Conservation (phyloP, 2,329 filamentous ascomycete genomes). For the Cladosporium sp. region DNA sequence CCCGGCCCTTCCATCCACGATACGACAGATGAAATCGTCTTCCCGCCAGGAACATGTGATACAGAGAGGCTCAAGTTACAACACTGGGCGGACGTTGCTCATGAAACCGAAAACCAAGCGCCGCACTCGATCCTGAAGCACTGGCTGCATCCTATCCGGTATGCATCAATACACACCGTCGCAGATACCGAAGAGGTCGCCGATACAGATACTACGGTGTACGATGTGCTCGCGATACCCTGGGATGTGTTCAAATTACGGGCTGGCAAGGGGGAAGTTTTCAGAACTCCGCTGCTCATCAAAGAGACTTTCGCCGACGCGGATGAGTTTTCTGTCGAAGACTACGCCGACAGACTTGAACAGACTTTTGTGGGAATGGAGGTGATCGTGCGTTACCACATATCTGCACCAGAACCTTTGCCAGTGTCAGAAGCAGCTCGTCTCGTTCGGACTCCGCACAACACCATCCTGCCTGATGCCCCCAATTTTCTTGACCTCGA, state of each 20-base stretch:
- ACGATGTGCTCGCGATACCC: not conserved
- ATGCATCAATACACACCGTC: not conserved
- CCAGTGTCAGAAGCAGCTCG: not conserved
- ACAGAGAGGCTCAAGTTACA: not conserved
- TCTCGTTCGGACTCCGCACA: not conserved
- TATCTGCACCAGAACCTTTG: not conserved
- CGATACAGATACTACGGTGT: not conserved
- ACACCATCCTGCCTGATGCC: not conserved
- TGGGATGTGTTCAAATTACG: not conserved
- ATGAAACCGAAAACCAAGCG: not conserved
- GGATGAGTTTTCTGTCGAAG: not conserved
- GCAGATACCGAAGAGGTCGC: not conserved
- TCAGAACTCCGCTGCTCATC: not conserved
- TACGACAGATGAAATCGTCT: not conserved
- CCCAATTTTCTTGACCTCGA: not conserved
- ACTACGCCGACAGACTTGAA: not conserved
- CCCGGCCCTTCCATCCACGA: not conserved
- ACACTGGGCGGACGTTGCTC: not conserved
- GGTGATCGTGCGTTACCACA: not conserved
- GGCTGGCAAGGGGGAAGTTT: not conserved
- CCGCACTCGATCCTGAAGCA: not conserved
- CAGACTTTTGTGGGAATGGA: not conserved
- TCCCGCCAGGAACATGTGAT: not conserved
- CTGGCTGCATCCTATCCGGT: not conserved
- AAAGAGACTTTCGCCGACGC: not conserved